Evolutionary conservation across 139 green algal genomes (phyloP).

Genomic region (Chlamydomonas schloesseri): DNA sequence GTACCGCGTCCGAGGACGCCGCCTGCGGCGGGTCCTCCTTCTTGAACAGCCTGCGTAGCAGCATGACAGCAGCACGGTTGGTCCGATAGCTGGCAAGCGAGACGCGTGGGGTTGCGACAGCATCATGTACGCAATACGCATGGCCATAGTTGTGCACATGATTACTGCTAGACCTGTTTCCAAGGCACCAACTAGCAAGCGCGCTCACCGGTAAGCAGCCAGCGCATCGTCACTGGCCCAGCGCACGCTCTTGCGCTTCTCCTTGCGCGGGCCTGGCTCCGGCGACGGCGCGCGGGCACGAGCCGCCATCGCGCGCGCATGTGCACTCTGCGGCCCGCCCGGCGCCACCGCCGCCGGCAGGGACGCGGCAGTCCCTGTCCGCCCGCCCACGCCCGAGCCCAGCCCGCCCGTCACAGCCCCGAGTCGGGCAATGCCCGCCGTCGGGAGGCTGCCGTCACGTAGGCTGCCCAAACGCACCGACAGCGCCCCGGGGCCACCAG

Average conservation of each 20-base stretch:
- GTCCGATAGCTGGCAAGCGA: too few species aligned
- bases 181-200: too few species aligned
- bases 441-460: slow-evolving; percentile 10
- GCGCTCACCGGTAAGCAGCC: slow-evolving; percentile 3
- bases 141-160: too few species aligned
- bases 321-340: slow-evolving; percentile 38
- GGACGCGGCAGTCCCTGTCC: neutral
- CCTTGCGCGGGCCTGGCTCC: slow-evolving; percentile 35
- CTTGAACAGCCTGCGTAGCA: slow-evolving; percentile 38
- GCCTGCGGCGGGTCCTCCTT: slow-evolving; percentile 38
- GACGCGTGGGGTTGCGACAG: too few species aligned
- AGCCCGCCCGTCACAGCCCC: neutral
- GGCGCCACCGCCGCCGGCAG: slow-evolving; percentile 39
- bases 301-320: slow-evolving; percentile 32
- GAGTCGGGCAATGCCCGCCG: neutral
- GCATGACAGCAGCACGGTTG: too few species aligned
- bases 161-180: too few species aligned
- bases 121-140: too few species aligned
- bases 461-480: slow-evolving; percentile 36
- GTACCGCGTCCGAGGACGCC: neutral
- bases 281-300: slow-evolving; percentile 39
- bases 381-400: neutral
- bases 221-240: slow-evolving; percentile 47
- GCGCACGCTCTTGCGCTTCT: slow-evolving; percentile 47
- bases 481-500: neutral